Evolutionary conservation across 768 basidiomycete genomes (phyloP).

Genomic region (Suillus subaureus): DNA sequence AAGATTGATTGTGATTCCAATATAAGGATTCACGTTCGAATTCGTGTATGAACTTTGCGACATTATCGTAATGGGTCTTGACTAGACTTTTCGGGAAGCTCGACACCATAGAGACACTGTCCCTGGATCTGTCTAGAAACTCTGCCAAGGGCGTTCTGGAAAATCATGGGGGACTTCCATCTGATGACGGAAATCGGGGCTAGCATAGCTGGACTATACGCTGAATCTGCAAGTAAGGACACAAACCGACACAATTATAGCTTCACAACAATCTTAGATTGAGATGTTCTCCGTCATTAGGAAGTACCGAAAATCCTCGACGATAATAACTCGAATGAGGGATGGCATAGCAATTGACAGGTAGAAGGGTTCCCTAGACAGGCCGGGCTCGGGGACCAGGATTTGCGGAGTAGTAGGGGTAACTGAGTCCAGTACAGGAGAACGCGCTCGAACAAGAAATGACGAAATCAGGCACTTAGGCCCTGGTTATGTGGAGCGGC

Average conservation of each 20-base stretch:
- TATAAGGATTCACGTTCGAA: no score
- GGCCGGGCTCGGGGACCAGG: no score
- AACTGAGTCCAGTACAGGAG: not conserved
- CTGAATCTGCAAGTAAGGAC: not conserved
- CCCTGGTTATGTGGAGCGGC: not conserved
- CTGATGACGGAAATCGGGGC: no score
- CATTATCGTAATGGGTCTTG: not conserved
- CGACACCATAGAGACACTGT: no score
- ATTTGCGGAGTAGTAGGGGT: not conserved
- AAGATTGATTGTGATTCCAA: no score
- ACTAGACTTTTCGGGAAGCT: not conserved
- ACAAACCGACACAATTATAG: no score
- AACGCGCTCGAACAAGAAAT: not conserved
- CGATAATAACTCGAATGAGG: not conserved
- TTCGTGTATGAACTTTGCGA: no score
- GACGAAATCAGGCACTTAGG: no score
- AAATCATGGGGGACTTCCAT: no score
- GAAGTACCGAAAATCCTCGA: not conserved
- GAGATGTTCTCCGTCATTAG: not conserved
- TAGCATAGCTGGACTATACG: not conserved
- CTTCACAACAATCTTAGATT: not conserved
- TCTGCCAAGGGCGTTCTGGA: not conserved
- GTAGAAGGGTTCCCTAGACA: not conserved
- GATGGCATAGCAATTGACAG: not conserved
- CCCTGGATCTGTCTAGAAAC: not conserved